A percentile compares a stretch with the other conserved stretches of the same genome.
phyloP scores from a whole-genome alignment of 768 basidiomycete species.

The Dacryopinax spathularia region DNA sequence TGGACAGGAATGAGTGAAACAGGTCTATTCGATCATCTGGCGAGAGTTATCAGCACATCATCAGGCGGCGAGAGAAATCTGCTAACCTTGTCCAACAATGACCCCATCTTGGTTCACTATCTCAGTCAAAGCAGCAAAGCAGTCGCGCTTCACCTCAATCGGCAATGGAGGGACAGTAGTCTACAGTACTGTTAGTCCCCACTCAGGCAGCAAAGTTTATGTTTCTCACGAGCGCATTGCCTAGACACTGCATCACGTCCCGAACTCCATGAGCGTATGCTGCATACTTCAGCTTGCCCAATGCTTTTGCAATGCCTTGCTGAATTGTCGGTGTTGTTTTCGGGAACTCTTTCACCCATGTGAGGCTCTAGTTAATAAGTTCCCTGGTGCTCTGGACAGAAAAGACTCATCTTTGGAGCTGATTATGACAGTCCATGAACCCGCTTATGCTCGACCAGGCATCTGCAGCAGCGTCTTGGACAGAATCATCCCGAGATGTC shows the following conservation, averaged over 20 bases:
- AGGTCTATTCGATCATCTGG: background rate
- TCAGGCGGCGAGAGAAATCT: no score
- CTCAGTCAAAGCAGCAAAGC: slow-evolving; percentile 17
- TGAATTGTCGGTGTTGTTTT: slow-evolving; percentile 41
- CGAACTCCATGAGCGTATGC: slow-evolving; percentile 38
- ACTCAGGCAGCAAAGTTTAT: no score
- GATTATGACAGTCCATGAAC: slow-evolving; percentile 46
- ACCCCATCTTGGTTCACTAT: slow-evolving; percentile 8
- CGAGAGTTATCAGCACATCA: background rate
- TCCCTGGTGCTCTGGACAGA: no score
- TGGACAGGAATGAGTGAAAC: slow-evolving; percentile 25
- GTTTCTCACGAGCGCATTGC: slow-evolving; percentile 45
- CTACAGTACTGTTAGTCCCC: no score
- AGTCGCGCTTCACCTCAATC: slow-evolving; percentile 48
- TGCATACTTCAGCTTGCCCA: slow-evolving; percentile 57
- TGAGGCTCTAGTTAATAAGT: no score
- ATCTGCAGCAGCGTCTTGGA: slow-evolving; percentile 63
- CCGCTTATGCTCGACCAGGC: slow-evolving; percentile 58
- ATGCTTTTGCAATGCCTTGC: slow-evolving; percentile 55
- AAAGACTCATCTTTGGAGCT: slow-evolving; percentile 58
- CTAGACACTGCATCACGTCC: slow-evolving; percentile 43
- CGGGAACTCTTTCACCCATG: slow-evolving; percentile 50
- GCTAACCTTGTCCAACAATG: background rate
- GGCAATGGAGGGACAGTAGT: no score
- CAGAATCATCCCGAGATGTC: slow-evolving; percentile 45